Evolutionary conservation across 768 basidiomycete species (phyloP).

Genomic region (Amanita subjunquillea): DNA sequence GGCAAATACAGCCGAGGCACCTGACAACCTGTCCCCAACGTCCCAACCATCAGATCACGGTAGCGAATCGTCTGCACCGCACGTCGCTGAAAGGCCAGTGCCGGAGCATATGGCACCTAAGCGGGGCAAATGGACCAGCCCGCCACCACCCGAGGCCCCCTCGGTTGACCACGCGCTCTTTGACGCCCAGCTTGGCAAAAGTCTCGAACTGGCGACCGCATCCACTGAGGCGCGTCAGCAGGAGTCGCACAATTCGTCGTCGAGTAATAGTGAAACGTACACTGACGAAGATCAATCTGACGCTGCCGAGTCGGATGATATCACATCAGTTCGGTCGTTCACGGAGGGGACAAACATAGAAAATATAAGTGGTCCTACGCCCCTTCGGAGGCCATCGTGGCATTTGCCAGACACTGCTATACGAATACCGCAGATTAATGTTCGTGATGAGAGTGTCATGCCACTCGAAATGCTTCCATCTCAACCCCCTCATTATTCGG

Average conservation of each 20-base stretch:
- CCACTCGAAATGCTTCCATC: not conserved
- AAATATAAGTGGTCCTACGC: constrained; percentile 14
- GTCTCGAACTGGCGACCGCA: constrained; percentile 60
- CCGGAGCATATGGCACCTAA: constrained; percentile 78
- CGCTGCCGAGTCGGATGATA: constrained; percentile 55
- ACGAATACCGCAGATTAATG: constrained; percentile 23
- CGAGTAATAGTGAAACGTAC: constrained; percentile 52
- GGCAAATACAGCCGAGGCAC: constrained; percentile 24
- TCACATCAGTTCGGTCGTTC: constrained; percentile 57
- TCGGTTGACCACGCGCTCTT: constrained; percentile 56
- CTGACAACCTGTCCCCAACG: constrained; percentile 47
- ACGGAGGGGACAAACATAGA: constrained; percentile 34
- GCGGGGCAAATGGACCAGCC: constrained; percentile 77
- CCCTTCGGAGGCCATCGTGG: constrained; percentile 38
- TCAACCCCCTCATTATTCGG: not conserved
- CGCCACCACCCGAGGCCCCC: constrained; percentile 70
- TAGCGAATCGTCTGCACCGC: constrained; percentile 17
- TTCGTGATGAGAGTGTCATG: constrained; percentile 1
- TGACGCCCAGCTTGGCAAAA: constrained; percentile 54
- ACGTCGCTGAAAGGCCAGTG: constrained; percentile 28
- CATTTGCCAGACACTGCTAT: constrained; percentile 23
- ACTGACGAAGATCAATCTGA: constrained; percentile 66
- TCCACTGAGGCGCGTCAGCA: constrained; percentile 49
- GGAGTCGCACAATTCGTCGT: constrained; percentile 38
- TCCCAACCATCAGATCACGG: constrained; percentile 36